Base-by-base conservation (phyloP, 1,284 basidiomycete species). In the Leccinum solheimii region DNA sequence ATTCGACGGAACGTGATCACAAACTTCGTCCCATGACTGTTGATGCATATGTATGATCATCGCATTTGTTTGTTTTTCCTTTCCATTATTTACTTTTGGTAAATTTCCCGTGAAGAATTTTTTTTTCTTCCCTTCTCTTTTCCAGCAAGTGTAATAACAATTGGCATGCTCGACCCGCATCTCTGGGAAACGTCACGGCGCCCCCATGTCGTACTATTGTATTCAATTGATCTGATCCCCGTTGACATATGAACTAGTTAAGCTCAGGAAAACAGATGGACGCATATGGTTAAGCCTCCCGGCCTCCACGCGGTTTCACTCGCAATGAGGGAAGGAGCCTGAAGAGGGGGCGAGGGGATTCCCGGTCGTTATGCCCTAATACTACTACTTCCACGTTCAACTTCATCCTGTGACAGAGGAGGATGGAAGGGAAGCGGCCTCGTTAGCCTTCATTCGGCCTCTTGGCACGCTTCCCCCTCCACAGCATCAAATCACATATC, bases 201-300 rank as follows among this genome's bases (percentile, higher is more conserved):
- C 21, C 45, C 57, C 51, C 56, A 73, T 70, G 71, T 74, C 72
- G 73, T 73, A 73, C 48, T 49, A 49, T 21, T 49, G 13, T 69
- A 51, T 51, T 70, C 63, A 62, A 62, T 75, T 49, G 48, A 49
- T 49, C 45, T 76, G 75, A 73, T 73, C 72, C 69, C 72, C 72
- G 72, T 74, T 65, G 63, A 69, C 67, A 68, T 64, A 56, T 49
- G 48, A 49, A 49, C 48, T 48, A 49, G 48, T 49, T 23, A 49
- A 49, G 67, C 65, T 64, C 63, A 67, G 67, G 66, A 73, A 72
- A 64, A 74, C 64, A 73, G 67, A 75, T 66, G 64, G 51, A 65
- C 64, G 53, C 55, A 71, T 75, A 75, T 71, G 72, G 75, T 63
- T 52, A 71, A 65, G 65, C 65, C 63, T 66, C 66, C 38, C 63